Conservation (phyloP, 140 eudicot genomes). For the Oenanthe javanica region DNA sequence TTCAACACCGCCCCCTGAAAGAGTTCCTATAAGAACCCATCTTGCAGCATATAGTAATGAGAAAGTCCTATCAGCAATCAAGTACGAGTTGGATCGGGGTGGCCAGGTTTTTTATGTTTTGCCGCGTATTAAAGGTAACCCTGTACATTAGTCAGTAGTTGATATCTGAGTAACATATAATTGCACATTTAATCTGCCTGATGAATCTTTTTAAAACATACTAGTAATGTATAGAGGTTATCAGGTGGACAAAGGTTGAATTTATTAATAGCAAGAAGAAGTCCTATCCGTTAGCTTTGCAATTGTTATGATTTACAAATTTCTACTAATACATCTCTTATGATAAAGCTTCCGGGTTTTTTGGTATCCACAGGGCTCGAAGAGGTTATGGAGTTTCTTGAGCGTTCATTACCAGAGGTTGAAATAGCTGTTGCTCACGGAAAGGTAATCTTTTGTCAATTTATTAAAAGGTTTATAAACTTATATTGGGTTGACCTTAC, state of each 20-base stretch:
- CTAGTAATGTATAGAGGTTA: neutral
- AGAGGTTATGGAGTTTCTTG: constrained; percentile 71
- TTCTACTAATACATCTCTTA: neutral
- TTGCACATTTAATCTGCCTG: neutral
- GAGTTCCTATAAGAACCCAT: constrained; percentile 89
- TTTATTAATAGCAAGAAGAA: neutral
- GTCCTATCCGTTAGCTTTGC: neutral
- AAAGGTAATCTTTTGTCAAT: constrained; percentile 43
- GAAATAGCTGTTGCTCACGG: constrained; percentile 96
- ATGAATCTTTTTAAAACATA: neutral
- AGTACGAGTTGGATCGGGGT: constrained; percentile 80
- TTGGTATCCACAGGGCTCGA: constrained; percentile 67
- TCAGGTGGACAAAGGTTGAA: neutral
- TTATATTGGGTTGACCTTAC: neutral
- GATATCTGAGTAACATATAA: neutral
- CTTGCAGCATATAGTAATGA: constrained; percentile 72
- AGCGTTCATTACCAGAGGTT: constrained; percentile 57
- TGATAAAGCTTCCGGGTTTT: constrained; percentile 6
- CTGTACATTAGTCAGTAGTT: neutral
- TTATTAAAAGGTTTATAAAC: neutral
- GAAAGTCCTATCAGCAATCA: constrained; percentile 76
- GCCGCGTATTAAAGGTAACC: constrained; percentile 91
- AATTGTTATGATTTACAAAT: neutral
- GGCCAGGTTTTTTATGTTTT: constrained; percentile 98
- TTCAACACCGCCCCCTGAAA: constrained; percentile 95